Evolutionary conservation across 2,329 filamentous ascomycete species (phyloP), one percentile per base, ranked within the genome.

Genomic region (Penicillium sp.): DNA sequence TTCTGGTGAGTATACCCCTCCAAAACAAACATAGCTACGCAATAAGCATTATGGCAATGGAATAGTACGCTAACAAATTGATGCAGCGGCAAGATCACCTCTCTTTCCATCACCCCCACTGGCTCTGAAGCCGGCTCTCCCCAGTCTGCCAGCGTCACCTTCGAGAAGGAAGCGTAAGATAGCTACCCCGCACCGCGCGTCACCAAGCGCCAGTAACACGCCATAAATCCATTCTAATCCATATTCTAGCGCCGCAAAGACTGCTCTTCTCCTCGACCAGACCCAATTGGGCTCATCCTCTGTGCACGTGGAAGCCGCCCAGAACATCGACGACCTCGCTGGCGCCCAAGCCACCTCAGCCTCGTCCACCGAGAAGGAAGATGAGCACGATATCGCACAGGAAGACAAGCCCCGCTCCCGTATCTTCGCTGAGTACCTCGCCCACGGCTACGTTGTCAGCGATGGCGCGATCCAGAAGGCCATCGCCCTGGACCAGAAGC

Each of bases 371-470:
- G 71, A 74, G 52, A 82, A 83, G 65, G 77, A 78, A 56, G 84
- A 87, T 58, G 68, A 74, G 51, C 82, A 91, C 68, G 86, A 92
- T 67, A 87, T 98, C 68, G 86, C 88, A 14, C 95, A 99, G 74
- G 95, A 99, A 78, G 92, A 98, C 82, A 99, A 99, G 84, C 95
- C 95, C 16, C 90, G 93, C 69, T 86, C 90, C 41, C 91, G 95
- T 68, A 96, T 99, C 75, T 77, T 97, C 50, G 95, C 95, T 63
- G 95, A 99, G 80, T 97, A 98, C 77, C 89, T 99, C 33, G 93
- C 95, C 11, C 91, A 97, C 69, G 95, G 95, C 66, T 99, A 99
- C 79, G 84, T 87, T 39, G 82, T 98, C 63, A 92, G 84, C 59
- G 87, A 90, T 71, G 80, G 84, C 55, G 90, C 90, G 50, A 88